Evolutionary conservation across 345 rosid species (phyloP).

Genomic region (Conringia planisiliqua): DNA sequence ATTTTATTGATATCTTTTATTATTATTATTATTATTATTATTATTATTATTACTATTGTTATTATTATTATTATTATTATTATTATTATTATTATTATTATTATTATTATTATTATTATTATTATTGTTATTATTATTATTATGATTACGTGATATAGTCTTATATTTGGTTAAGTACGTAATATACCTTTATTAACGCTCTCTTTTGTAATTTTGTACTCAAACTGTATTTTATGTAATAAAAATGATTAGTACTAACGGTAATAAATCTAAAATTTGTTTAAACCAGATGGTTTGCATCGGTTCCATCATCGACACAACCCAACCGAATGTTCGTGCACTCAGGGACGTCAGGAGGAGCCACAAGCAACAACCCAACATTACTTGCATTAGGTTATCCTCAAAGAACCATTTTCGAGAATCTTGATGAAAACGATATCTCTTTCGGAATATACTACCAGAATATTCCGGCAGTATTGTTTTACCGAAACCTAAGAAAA

Average conservation of each 20-base stretch:
- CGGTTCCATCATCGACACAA: constrained; percentile 84
- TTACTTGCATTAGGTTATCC: constrained; percentile 66
- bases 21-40: too few species aligned
- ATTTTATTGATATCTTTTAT: background rate
- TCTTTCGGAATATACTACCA: constrained; percentile 82
- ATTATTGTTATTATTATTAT: too few species aligned
- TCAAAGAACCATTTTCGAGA: constrained; percentile 78
- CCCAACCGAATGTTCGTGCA: constrained; percentile 83
- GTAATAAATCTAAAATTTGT: background rate
- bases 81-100: too few species aligned
- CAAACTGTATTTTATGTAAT: background rate
- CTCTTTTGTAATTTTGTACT: background rate
- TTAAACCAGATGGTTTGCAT: constrained; percentile 71
- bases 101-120: too few species aligned
- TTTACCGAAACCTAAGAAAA: constrained; percentile 69
- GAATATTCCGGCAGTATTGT: constrained; percentile 77
- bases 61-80: too few species aligned
- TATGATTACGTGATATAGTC: background rate
- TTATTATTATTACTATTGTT: too few species aligned
- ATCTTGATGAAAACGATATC: constrained; percentile 47
- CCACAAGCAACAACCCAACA: constrained; percentile 72
- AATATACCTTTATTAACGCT: background rate
- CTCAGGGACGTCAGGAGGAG: constrained; percentile 73
- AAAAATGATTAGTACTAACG: background rate
- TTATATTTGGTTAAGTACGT: background rate